Base-by-base conservation (phyloP, 1,139 yeast species). In the Blastobotrys proliferans region DNA sequence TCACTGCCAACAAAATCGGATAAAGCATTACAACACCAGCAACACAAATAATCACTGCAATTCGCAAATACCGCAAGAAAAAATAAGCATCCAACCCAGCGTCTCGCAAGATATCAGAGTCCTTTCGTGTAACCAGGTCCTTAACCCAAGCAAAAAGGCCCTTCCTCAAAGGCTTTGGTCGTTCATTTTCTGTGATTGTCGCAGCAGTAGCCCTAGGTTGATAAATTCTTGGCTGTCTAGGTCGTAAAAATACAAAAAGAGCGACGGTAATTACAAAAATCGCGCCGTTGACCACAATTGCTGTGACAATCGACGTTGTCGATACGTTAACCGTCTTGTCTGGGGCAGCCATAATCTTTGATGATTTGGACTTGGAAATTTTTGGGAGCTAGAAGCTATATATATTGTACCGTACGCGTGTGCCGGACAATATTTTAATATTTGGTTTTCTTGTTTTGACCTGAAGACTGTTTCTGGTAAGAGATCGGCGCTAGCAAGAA, bases 81-180 rank as follows among this genome's bases (percentile, higher is more conserved):
- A 88, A 80, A 65, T 87, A 92, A 13, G 96, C 97, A 63, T 90
- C 97, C 10, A 86, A 64, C 33, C 96, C 94, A 24, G 87, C 73
- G 52, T 84, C 87, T 56, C 84, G 85, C 50, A 92, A 74, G 44
- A 87, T 65, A 59, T 74, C 85, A 1, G 81, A 57, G 52, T 83
- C 92, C 1, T 83, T 79, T 53, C 79, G 77, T 10, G 59, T 46
- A 29, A 62, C 40, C 21, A 68, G 52, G 40, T 66, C 68, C 31
- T 35, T 34, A 28, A 66, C 35, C 73, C 73, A 69, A 14, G 50
- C 51, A 20, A 63, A 40, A 19, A 50, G 28, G 17, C 70, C 69
- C 2, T 49, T 36, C 4, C 56, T 46, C 30, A 66, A 52, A 2
- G 68, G 62, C 20, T 63, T 58, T 4, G 72, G 70, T 22, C 61